Percentiles rank a stretch among this genome's conserved stretches.
phyloP scores from a whole-genome alignment of 2,329 filamentous ascomycete species.

The Colletotrichum destructivum region DNA sequence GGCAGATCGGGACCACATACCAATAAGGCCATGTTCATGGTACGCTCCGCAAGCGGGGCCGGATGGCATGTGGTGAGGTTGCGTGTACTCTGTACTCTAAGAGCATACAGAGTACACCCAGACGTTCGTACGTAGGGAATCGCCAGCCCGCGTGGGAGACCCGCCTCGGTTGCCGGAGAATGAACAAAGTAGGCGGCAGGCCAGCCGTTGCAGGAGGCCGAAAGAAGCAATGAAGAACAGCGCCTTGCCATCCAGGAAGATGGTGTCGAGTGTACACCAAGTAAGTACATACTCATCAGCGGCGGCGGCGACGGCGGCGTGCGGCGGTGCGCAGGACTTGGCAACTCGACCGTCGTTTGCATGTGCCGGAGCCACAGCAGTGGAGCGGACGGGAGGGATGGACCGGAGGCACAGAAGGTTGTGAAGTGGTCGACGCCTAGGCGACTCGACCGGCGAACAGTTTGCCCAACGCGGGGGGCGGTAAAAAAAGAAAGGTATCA shows the following conservation, averaged over 20 bases:
- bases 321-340: slow-evolving; percentile 34
- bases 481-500: too few species aligned
- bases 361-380: slow-evolving; percentile 33
- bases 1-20: slow-evolving; percentile 16
- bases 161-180: slow-evolving; percentile 17
- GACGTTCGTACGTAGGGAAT: not conserved
- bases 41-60: not conserved
- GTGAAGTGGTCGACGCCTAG: not conserved
- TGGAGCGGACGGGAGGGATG: slow-evolving; percentile 41
- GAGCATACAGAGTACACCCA: not conserved
- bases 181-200: not conserved
- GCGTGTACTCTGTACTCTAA: not conserved
- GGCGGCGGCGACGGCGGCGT: slow-evolving; percentile 8
- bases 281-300: too few species aligned
- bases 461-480: slow-evolving; percentile 23
- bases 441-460: slow-evolving; percentile 6
- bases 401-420: slow-evolving; percentile 39
- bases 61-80: not conserved
- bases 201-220: not conserved
- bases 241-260: not conserved
- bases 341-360: slow-evolving; percentile 27
- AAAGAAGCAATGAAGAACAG: slow-evolving; percentile 12
- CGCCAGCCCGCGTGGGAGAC: not conserved
- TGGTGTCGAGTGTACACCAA: slow-evolving; percentile 17
- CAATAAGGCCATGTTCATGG: slow-evolving; percentile 8